Evolutionary conservation across 2,329 filamentous ascomycete genomes (phyloP).

Genomic region (Calcarisporium arbuscula): DNA sequence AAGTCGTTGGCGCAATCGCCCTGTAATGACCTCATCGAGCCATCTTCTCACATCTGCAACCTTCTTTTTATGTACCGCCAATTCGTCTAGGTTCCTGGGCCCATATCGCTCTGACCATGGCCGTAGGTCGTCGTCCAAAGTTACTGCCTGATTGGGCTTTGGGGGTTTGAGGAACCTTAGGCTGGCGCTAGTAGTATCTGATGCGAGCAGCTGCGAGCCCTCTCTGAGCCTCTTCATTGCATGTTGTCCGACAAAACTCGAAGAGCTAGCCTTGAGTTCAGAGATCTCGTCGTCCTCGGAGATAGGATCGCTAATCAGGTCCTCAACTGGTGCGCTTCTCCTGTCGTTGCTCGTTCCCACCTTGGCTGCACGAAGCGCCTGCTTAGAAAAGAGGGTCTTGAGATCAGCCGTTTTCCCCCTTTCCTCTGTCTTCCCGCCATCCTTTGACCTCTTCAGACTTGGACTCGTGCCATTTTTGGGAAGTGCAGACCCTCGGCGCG

Average conservation of each 20-base stretch:
- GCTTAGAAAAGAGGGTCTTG: slow-evolving; percentile 54
- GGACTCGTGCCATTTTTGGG: slow-evolving; percentile 24
- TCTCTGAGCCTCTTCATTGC: slow-evolving; percentile 48
- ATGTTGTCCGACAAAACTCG: slow-evolving; percentile 50
- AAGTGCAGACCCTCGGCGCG: slow-evolving; percentile 20
- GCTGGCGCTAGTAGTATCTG: slow-evolving; percentile 28
- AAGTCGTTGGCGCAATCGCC: slow-evolving; percentile 61
- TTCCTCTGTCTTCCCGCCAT: slow-evolving; percentile 34
- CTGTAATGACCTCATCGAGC: slow-evolving; percentile 68
- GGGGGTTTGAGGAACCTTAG: slow-evolving; percentile 47
- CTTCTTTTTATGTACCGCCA: slow-evolving; percentile 93
- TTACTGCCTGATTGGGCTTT: slow-evolving; percentile 19
- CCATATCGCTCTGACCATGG: slow-evolving; percentile 88
- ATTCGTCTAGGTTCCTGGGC: slow-evolving; percentile 68
- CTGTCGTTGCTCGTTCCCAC: slow-evolving; percentile 22
- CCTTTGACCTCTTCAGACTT: slow-evolving; percentile 34
- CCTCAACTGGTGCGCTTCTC: slow-evolving; percentile 31
- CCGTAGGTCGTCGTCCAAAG: slow-evolving; percentile 48
- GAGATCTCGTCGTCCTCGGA: slow-evolving; percentile 55
- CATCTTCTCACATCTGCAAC: slow-evolving; percentile 78
- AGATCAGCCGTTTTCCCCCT: slow-evolving; percentile 51
- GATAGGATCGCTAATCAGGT: slow-evolving; percentile 48
- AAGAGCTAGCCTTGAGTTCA: slow-evolving; percentile 40
- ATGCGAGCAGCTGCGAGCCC: slow-evolving; percentile 13
- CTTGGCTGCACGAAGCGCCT: slow-evolving; percentile 43